Evolutionary conservation across 352 stramenopile species (phyloP), one percentile per base, ranked within the genome.

Genomic region (Phytophthora sansomeana): DNA sequence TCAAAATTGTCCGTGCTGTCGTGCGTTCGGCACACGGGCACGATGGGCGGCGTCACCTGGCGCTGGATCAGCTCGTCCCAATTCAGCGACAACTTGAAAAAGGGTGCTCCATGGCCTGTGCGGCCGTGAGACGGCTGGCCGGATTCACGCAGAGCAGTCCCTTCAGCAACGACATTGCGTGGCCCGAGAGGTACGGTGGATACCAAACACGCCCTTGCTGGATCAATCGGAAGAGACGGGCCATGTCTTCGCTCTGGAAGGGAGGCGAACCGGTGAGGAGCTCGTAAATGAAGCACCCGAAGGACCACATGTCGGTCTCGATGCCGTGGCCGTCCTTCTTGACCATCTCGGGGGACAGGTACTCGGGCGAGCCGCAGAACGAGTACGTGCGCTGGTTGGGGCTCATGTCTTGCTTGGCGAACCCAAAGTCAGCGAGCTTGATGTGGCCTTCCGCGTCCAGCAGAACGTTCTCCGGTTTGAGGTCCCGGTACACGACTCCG

Each of bases 281-380:
- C 58, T 95, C 87, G 64, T 90, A 95, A 54, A 80, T 78, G 58
- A 95, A 93, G 81, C 87, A 95, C 61, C 87, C 87, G 51, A 93
- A 93, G 6, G 87, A 93, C 87, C 87, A 95, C 78, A 95, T 89
- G 72, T 95, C 87, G 5, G 87, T 95, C 59, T 89, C 78, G 28
- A 93, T 74, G 36, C 81, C 79, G 38, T 95, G 87, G 46, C 87
- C 87, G 32, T 81, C 43, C 30, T 89, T 88, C 48, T 68, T 66
- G 41, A 93, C 86, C 87, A 95, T 95, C 65, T 95, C 87, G n/a
- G 87, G 87, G 29, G 87, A 95, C 26, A 95, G 58, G 41, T 95
- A 95, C 71, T 93, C 85, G 11, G 87, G 87, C 7, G 87, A 95
- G 17, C 87, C 87, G 28, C 87, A 95, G 68, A 95, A 95, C 19